Conservation (phyloP, 768 basidiomycete species). For the Saitozyma sp. region DNA sequence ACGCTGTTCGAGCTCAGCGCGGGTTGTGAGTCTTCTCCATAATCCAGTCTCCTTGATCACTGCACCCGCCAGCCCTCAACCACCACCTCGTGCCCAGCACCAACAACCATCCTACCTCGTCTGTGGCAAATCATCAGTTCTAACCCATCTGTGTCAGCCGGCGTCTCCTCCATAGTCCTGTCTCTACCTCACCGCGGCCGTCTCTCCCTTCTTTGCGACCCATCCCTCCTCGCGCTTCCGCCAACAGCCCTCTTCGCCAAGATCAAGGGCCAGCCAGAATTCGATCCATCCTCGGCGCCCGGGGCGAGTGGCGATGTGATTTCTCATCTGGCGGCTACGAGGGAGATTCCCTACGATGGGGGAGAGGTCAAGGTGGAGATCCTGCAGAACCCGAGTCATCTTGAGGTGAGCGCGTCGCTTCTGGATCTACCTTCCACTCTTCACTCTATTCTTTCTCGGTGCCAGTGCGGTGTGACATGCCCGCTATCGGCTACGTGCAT, state of each 20-base stretch:
- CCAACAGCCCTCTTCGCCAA: conserved; percentile 78
- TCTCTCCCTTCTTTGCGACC: conserved; percentile 76
- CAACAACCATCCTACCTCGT: background rate
- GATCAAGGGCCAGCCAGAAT: conserved; percentile 61
- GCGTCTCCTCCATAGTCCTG: conserved; percentile 69
- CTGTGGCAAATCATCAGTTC: background rate
- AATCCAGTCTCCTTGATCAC: background rate
- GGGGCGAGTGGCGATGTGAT: conserved; percentile 80
- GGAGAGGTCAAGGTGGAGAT: conserved; percentile 69
- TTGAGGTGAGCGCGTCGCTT: conserved; percentile 30
- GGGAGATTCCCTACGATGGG: conserved; percentile 61
- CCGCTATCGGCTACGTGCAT: too few species aligned
- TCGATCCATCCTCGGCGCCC: conserved; percentile 31
- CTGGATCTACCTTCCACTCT: background rate
- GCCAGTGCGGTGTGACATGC: too few species aligned
- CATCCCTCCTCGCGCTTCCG: conserved; percentile 63
- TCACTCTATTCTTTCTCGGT: too few species aligned
- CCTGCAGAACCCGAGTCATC: conserved; percentile 57
- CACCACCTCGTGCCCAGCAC: too few species aligned
- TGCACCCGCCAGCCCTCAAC: too few species aligned
- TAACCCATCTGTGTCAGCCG: conserved; percentile 54
- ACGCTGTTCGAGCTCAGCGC: conserved; percentile 70
- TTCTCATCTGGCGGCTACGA: conserved; percentile 74
- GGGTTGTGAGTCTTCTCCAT: conserved; percentile 54
- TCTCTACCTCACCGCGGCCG: conserved; percentile 88